These are phyloP conservation scores for Chrysanthemum makinoi DNA, from an alignment of 129 eudicot genomes.

Conservation along the genomic window DNA sequence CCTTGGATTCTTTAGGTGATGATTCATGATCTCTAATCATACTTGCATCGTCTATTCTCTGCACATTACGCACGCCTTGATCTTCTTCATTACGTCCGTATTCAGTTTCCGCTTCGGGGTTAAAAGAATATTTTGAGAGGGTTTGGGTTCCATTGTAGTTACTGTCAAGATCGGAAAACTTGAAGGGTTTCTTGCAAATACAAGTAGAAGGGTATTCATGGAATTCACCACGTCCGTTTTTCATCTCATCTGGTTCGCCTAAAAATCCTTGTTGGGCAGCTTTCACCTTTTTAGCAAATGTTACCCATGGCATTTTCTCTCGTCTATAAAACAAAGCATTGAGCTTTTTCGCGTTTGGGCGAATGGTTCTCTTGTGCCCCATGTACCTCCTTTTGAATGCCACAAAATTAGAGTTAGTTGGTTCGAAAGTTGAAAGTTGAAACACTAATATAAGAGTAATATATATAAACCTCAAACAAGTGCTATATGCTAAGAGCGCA, in stretches of 20 bases:
- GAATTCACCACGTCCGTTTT: slow-evolving; percentile 83
- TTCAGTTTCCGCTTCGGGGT: slow-evolving; percentile 30
- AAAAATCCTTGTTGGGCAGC: slow-evolving; percentile 95
- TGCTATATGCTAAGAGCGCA: too few relatives aligned
- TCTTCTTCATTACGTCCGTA: slow-evolving; percentile 30
- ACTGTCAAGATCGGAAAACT: slow-evolving; percentile 19
- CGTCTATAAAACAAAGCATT: slow-evolving; percentile 66
- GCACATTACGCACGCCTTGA: slow-evolving; percentile 31
- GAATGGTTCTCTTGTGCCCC: slow-evolving; percentile 93
- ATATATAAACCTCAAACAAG: background rate
- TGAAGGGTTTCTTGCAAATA: slow-evolving; percentile 67
- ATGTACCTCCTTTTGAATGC: slow-evolving; percentile 73
- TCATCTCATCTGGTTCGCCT: slow-evolving; percentile 95
- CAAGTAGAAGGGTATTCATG: slow-evolving; percentile 87
- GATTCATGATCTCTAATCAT: slow-evolving; percentile 13
- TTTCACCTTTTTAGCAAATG: slow-evolving; percentile 81
- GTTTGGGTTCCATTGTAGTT: slow-evolving; percentile 22
- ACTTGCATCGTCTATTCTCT: slow-evolving; percentile 22
- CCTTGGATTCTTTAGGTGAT: slow-evolving; percentile 23
- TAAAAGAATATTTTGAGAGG: slow-evolving; percentile 13
- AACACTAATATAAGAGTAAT: background rate
- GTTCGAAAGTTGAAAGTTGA: background rate
- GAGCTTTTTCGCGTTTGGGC: slow-evolving; percentile 86
- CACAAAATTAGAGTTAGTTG: slow-evolving; percentile 24
- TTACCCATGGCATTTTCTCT: slow-evolving; percentile 69